phyloP scores from a whole-genome alignment of 257 asterid genomes.

The Lithospermum erythrorhizon region DNA sequence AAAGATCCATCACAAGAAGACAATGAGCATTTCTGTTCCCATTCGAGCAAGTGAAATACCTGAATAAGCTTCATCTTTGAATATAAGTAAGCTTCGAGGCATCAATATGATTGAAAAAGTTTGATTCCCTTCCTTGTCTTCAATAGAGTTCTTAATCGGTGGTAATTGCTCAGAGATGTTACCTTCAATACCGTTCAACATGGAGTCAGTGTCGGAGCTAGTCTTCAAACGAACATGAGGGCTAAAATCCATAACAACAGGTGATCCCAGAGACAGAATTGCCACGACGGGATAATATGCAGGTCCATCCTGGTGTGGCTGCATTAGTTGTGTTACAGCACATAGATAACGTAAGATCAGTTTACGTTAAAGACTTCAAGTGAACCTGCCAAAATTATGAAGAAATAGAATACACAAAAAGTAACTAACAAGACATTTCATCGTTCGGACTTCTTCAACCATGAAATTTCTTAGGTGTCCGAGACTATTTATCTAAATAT shows the following conservation, averaged over 20 bases:
- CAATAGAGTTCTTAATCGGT: conserved; percentile 14
- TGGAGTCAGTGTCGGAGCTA: conserved; percentile 9
- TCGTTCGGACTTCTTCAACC: too few species aligned
- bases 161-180: conserved; percentile 12
- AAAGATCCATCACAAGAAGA: neutral
- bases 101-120: conserved; percentile 63
- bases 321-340: conserved; percentile 1
- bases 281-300: conserved; percentile 92
- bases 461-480: too few species aligned
- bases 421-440: too few species aligned
- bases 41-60: conserved; percentile 25
- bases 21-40: neutral
- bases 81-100: conserved; percentile 88
- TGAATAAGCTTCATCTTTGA: conserved; percentile 74
- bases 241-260: conserved; percentile 76
- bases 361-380: neutral
- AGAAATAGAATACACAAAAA: neutral
- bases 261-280: conserved; percentile 79
- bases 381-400: neutral
- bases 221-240: conserved; percentile 52
- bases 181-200: conserved; percentile 18
- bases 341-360: neutral
- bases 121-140: conserved; percentile 17
- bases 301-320: conserved; percentile 97
- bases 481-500: too few species aligned